phyloP scores from a whole-genome alignment of 1,139 yeast species.

The Cylindricascospora bacillispora region DNA sequence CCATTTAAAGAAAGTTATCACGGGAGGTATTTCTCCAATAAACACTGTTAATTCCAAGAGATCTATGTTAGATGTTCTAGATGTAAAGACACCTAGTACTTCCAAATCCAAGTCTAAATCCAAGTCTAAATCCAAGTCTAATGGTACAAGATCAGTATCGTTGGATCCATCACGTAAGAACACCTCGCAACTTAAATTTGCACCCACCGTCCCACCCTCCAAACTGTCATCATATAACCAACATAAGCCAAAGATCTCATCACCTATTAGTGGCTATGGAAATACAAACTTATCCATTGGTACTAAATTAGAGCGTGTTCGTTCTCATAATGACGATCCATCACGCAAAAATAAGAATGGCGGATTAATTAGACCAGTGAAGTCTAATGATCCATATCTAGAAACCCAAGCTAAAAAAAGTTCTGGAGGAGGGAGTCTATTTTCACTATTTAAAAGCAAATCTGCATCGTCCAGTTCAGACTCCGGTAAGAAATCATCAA shows the following conservation, averaged over 20 bases:
- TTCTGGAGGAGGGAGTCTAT: slow-evolving; percentile 3
- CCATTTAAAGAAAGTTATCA: slow-evolving; percentile 12
- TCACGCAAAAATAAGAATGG: slow-evolving; percentile 3
- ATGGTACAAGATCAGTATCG: no score
- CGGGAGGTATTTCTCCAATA: slow-evolving; percentile 10
- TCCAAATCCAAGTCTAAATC: no score
- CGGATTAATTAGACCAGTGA: slow-evolving; percentile 6
- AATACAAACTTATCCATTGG: background rate
- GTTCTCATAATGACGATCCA: slow-evolving; percentile 4
- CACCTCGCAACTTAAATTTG: slow-evolving; percentile 13
- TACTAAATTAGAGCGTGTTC: slow-evolving; percentile 2
- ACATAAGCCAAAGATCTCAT: no score
- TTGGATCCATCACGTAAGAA: no score
- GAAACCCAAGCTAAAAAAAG: background rate
- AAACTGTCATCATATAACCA: no score
- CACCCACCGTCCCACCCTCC: slow-evolving; percentile 8
- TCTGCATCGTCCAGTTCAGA: background rate
- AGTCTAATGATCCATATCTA: slow-evolving; percentile 9
- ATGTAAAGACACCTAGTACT: background rate
- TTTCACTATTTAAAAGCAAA: slow-evolving; percentile 2
- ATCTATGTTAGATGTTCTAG: slow-evolving; percentile 16
- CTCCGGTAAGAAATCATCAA: background rate
- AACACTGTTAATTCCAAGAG: slow-evolving; percentile 6
- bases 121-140: background rate
- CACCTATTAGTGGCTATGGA: background rate